Conservation (phyloP, 805 yeast species). For the Tetrapisispora nanseiensis region DNA sequence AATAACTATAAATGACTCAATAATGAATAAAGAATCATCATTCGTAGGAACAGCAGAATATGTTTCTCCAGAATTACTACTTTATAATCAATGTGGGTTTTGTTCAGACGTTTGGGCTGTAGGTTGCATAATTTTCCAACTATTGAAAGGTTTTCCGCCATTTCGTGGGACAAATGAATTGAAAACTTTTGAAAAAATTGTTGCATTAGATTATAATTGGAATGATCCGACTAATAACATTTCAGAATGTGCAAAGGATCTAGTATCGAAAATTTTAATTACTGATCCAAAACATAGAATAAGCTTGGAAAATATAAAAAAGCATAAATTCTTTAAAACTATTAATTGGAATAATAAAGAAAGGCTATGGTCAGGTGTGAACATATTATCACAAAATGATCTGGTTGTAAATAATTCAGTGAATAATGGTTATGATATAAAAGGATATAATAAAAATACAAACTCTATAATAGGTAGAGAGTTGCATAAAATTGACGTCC, state of each 20-base stretch:
- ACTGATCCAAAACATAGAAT: slow-evolving; percentile 64
- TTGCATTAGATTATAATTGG: slow-evolving; percentile 62
- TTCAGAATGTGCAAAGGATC: slow-evolving; percentile 39
- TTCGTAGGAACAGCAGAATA: slow-evolving; percentile 98
- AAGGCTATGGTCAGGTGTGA: slow-evolving; percentile 53
- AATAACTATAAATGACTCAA: slow-evolving; percentile 21
- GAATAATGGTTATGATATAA: background rate
- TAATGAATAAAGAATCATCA: slow-evolving; percentile 38
- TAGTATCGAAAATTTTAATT: slow-evolving; percentile 57
- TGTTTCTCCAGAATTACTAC: slow-evolving; percentile 83
- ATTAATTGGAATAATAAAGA: slow-evolving; percentile 59
- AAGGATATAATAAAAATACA: slow-evolving; percentile 7
- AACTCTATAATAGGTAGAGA: slow-evolving; percentile 15
- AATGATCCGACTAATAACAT: background rate
- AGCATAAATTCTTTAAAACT: slow-evolving; percentile 60
- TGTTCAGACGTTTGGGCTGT: slow-evolving; percentile 90
- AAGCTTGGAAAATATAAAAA: slow-evolving; percentile 45
- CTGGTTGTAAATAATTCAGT: background rate
- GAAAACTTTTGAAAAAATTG: slow-evolving; percentile 81
- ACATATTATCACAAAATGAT: background rate
- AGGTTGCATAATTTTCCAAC: slow-evolving; percentile 80
- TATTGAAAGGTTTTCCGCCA: slow-evolving; percentile 78
- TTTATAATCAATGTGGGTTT: slow-evolving; percentile 70
- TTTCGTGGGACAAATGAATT: slow-evolving; percentile 81
- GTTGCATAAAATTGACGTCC: slow-evolving; percentile 23